Evolutionary conservation across 306 rosid genomes (phyloP).

Genomic region (Calophaca sinica): DNA sequence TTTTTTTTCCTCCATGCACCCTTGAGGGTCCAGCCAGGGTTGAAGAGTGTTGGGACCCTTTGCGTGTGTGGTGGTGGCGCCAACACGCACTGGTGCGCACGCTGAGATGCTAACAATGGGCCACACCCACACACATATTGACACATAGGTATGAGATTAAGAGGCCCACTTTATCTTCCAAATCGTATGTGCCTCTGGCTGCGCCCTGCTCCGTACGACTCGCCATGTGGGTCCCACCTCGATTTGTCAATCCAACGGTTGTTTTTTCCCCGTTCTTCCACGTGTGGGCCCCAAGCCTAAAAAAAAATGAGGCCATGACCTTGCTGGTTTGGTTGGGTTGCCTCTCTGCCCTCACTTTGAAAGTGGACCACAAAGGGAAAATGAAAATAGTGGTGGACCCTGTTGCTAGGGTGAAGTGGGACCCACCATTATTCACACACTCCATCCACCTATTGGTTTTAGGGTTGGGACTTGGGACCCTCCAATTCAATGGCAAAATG

Average conservation of each 20-base stretch:
- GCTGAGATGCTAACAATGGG: conserved; percentile 41
- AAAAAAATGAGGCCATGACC: conserved; percentile 15
- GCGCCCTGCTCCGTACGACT: conserved; percentile 41
- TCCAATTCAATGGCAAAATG: conserved; percentile 31
- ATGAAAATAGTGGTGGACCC: conserved; percentile 45
- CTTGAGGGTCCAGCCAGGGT: conserved; percentile 40
- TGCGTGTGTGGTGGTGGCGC: conserved; percentile 34
- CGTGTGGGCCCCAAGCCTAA: conserved; percentile 35
- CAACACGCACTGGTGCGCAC: conserved; percentile 44
- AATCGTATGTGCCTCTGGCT: conserved; percentile 32
- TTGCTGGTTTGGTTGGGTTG: conserved; percentile 33
- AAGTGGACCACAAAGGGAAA: conserved; percentile 48
- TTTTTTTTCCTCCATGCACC: neutral
- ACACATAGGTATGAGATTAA: neutral
- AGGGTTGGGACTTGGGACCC: conserved; percentile 38
- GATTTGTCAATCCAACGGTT: conserved; percentile 27
- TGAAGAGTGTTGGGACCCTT: conserved; percentile 38
- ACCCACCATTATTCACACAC: conserved; percentile 50
- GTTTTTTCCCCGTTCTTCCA: neutral
- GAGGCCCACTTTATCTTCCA: conserved; percentile 53
- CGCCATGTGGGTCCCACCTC: conserved; percentile 30
- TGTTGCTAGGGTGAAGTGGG: conserved; percentile 13
- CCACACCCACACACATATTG: conserved; percentile 4
- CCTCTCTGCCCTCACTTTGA: neutral
- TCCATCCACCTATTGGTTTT: conserved; percentile 5